Conservation (phyloP, 352 stramenopile species). For the Phytophthora aleatoria region DNA sequence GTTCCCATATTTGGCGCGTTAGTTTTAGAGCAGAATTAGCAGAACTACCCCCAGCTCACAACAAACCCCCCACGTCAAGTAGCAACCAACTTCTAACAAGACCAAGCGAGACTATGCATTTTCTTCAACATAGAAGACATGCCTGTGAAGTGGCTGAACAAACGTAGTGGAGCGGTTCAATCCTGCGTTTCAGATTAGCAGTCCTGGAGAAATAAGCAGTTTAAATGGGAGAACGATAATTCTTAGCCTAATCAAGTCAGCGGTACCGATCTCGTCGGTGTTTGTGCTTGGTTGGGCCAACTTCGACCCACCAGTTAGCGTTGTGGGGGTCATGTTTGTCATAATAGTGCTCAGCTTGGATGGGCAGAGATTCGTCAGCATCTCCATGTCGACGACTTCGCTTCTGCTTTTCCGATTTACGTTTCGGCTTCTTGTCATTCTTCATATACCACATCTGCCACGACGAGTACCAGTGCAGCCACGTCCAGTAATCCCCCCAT, state of each 20-base stretch:
- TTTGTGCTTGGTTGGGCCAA: slow-evolving; percentile 6
- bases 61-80: neutral
- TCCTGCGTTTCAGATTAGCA: too few relatives aligned
- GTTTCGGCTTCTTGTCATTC: slow-evolving; percentile 37
- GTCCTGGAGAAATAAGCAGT: too few relatives aligned
- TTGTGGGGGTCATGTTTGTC: slow-evolving; percentile 2
- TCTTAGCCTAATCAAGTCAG: neutral
- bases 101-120: neutral
- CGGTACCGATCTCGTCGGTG: slow-evolving; percentile 13
- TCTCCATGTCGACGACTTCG: slow-evolving; percentile 1
- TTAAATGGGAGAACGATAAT: too few relatives aligned
- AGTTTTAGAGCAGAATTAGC: neutral
- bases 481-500: slow-evolving; percentile 64
- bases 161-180: too few relatives aligned
- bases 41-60: neutral
- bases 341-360: neutral
- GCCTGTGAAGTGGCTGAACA: too few relatives aligned
- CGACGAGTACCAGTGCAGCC: slow-evolving; percentile 72
- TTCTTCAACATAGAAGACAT: too few relatives aligned
- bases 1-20: slow-evolving; percentile 1
- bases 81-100: neutral
- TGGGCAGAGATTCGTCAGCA: neutral
- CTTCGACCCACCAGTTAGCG: slow-evolving; percentile 37
- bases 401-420: slow-evolving; percentile 18
- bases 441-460: slow-evolving; percentile 73